Evolutionary conservation across 2,329 filamentous ascomycete species (phyloP), one percentile per base, ranked within the genome.

Genomic region (Sarocladiaceae sp.): DNA sequence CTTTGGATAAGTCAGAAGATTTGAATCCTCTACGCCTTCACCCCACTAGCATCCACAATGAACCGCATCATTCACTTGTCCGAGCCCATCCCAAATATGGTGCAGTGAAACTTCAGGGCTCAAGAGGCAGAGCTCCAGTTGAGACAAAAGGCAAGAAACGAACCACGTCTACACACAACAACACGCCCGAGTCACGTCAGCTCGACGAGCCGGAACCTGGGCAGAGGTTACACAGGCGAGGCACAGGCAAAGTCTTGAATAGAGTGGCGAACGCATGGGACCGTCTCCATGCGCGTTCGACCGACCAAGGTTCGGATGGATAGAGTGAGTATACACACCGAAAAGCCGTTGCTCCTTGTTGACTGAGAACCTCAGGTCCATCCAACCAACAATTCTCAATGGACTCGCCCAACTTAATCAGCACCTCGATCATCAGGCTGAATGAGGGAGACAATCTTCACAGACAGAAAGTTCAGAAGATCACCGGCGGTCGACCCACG

Each of bases 381-480:
- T 20, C 31, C 11, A 50, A 20, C 29, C 3, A n/a, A 20, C 23
- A 39, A 58, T 56, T 4, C 26, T n/a, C 17, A 20, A 6, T 20
- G 26, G 18, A 26, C 29, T 11, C 28, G 10, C 29, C 36, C 18
- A 26, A 23, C 20, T 60, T 64, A 1, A 61, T 67, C n/a, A 64
- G 59, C 36, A 64, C 64, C 1, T 62, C 61, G 8, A 60, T 66
- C 51, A 63, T 69, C 18, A 61, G 66, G 4, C 49, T 64, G 18
- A 68, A 72, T 36, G 68, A 71, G 53, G 64, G 62, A 1, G 50
- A 58, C 11, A 70, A 71, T 35, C 55, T 71, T 39, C 60, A 64
- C 52, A 66, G 62, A 50, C 59, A 59, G 22, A 72, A 71, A 52
- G 63, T 66, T 4, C 67, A 66, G 46, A 57, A 58, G n/a, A 60